Evolutionary conservation across 140 eudicot genomes (phyloP).

Genomic region (Flaveria floridana): DNA sequence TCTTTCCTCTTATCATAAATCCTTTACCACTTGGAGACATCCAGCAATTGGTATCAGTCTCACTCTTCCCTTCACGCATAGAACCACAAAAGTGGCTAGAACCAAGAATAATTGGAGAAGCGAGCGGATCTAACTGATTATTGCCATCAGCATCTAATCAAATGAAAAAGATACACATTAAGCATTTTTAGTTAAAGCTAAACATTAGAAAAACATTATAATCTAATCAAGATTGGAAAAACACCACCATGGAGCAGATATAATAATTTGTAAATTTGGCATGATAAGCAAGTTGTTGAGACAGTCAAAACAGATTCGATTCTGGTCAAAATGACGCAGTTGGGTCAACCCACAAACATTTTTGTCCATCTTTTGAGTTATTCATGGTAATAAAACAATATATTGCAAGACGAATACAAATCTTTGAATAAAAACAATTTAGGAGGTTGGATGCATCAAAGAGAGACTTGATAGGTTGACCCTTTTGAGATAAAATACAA

Average conservation of each 20-base stretch:
- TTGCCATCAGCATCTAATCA: conserved; percentile 36
- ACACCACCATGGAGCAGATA: background rate
- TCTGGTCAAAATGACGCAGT: background rate
- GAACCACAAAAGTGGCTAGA: conserved; percentile 56
- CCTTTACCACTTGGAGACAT: conserved; percentile 76
- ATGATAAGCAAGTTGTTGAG: background rate
- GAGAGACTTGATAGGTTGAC: background rate
- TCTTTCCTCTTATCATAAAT: conserved; percentile 85
- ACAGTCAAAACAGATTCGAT: background rate
- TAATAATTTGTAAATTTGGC: too few relatives aligned
- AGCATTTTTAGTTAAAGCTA: background rate
- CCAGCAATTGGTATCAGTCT: conserved; percentile 78
- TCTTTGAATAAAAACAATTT: background rate
- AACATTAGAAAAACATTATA: too few relatives aligned
- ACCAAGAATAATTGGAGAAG: conserved; percentile 26
- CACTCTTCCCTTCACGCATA: conserved; percentile 67
- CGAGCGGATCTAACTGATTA: background rate
- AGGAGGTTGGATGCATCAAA: background rate
- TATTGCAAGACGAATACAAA: background rate
- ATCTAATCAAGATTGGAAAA: background rate
- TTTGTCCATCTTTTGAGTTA: background rate
- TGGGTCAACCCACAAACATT: background rate
- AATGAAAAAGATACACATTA: background rate
- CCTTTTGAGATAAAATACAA: background rate
- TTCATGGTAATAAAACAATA: background rate